These are phyloP conservation scores for Komagataella mondaviorum DNA, from an alignment of 805 yeast genomes.

Conservation along the genomic window DNA sequence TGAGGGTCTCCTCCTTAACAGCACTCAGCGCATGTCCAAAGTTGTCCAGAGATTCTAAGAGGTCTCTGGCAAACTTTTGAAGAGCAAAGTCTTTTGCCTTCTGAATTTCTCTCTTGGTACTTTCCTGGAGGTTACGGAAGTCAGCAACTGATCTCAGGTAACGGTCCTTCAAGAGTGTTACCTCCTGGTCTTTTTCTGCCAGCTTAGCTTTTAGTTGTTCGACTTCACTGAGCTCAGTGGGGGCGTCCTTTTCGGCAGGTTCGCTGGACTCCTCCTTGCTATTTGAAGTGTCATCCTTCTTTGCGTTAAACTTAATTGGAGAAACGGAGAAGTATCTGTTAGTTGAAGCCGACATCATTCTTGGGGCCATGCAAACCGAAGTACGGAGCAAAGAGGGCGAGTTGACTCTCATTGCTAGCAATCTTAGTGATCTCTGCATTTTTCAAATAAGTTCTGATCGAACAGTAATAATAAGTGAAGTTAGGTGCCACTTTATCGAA, in stretches of 20 bases:
- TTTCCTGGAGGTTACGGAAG: slow-evolving; percentile 84
- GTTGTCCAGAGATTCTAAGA: slow-evolving; percentile 82
- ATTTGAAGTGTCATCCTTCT: slow-evolving; percentile 7
- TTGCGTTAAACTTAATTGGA: slow-evolving; percentile 15
- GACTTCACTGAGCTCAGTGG: slow-evolving; percentile 12
- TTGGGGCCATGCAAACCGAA: background rate
- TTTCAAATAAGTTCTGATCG: background rate
- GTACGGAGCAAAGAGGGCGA: background rate
- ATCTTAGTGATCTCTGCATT: slow-evolving; percentile 1
- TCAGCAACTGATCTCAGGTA: slow-evolving; percentile 80
- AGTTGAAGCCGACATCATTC: background rate
- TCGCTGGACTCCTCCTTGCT: slow-evolving; percentile 10
- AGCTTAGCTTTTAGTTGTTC: slow-evolving; percentile 36
- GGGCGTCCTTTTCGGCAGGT: slow-evolving; percentile 4
- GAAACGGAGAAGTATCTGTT: slow-evolving; percentile 12
- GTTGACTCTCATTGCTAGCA: background rate
- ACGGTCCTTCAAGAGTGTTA: slow-evolving; percentile 71
- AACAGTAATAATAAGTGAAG: background rate
- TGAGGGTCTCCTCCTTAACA: slow-evolving; percentile 49
- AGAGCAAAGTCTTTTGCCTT: slow-evolving; percentile 84
- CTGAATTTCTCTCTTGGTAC: slow-evolving; percentile 76
- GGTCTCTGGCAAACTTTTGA: slow-evolving; percentile 83
- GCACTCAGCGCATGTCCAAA: slow-evolving; percentile 75
- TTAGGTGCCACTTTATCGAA: background rate
- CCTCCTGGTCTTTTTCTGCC: slow-evolving; percentile 53